Evolutionary conservation across 2,329 filamentous ascomycete species (phyloP), one percentile per base, ranked within the genome.

Genomic region (Pseudocercospora macadamiae): DNA sequence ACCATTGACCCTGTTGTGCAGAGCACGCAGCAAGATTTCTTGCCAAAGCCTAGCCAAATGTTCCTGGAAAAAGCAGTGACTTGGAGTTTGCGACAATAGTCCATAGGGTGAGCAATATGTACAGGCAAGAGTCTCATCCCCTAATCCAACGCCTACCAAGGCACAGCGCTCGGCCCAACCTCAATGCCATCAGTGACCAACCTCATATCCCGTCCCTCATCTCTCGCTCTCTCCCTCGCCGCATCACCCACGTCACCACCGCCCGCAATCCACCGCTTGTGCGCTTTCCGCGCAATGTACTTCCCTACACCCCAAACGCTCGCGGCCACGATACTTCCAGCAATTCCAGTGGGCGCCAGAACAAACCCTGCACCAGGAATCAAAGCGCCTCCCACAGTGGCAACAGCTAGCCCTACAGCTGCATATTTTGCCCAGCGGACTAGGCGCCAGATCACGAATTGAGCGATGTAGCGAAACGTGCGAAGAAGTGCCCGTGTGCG

Each of bases 361-460:
- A 79, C 68, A 54, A 77, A 79, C 2, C 72, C 75, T 7, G 72
- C 74, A 4, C 76, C 76, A 26, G 70, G 73, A 2, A 73, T 66
- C 4, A 77, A 60, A 3, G 68, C 76, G 52, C 59, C 75, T 1
- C 72, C 72, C n/a, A 77, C 61, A 0, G 76, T 75, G 1, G 76
- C 75, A 0, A 74, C 70, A 5, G 75, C 55, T 1, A 74, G 73
- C 2, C 76, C 76, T 28, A 77, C 73, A 2, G 74, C 74, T 3
- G 75, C 75, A 51, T 78, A 79, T 57, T 78, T 79, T 19, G 75
- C 76, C 51, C 77, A 78, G 2, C 76, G 70, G 0, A 77, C 70
- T 0, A 76, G 60, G 18, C 75, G 71, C 76, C 76, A 79, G 66
- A 78, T 78, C 9, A 74, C 48, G 66, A 78, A 78, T 53, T 76